A percentile compares a stretch with the other conserved stretches of the same genome.
Evolutionary conservation across 805 yeast genomes (phyloP).

Genomic region (Candida silvicultrix): DNA sequence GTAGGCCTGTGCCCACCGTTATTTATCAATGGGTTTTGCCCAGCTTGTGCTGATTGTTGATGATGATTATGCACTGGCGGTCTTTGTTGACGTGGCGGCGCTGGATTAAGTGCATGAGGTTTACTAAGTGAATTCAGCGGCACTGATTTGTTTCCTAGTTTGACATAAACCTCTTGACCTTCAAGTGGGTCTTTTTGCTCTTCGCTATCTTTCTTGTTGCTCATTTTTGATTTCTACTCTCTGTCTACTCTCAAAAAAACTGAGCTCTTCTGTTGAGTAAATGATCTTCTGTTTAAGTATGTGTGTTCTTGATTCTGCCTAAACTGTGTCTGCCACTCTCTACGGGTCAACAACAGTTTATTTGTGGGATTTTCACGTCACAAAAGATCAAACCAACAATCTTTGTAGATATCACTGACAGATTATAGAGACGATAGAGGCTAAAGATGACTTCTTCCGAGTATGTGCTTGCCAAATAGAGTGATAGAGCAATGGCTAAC

Average conservation of each 20-base stretch:
- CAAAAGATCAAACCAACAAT: neutral
- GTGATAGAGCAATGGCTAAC: too few relatives aligned
- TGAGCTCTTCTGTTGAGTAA: too few relatives aligned
- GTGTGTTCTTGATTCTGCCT: too few relatives aligned
- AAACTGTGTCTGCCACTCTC: too few relatives aligned
- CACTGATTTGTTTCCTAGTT: conserved; percentile 5
- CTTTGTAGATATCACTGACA: neutral
- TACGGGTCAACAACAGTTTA: too few relatives aligned
- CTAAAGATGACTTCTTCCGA: neutral
- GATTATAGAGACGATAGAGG: neutral
- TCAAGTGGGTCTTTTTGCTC: neutral
- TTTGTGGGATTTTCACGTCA: too few relatives aligned
- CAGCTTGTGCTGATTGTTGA: neutral
- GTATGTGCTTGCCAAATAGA: neutral
- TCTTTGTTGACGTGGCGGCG: neutral
- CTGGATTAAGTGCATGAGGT: conserved; percentile 4
- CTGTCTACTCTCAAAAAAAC: neutral
- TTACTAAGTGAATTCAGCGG: conserved; percentile 2
- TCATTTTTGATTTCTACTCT: neutral
- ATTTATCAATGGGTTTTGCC: neutral
- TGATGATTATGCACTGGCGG: neutral
- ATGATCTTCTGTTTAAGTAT: too few relatives aligned
- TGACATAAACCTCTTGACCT: conserved; percentile 1
- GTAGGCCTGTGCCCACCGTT: conserved; percentile 4
- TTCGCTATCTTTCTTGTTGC: neutral